Conservation (phyloP, 2,329 filamentous ascomycete genomes). For the Nothophaeocryptopus gaeumannii region DNA sequence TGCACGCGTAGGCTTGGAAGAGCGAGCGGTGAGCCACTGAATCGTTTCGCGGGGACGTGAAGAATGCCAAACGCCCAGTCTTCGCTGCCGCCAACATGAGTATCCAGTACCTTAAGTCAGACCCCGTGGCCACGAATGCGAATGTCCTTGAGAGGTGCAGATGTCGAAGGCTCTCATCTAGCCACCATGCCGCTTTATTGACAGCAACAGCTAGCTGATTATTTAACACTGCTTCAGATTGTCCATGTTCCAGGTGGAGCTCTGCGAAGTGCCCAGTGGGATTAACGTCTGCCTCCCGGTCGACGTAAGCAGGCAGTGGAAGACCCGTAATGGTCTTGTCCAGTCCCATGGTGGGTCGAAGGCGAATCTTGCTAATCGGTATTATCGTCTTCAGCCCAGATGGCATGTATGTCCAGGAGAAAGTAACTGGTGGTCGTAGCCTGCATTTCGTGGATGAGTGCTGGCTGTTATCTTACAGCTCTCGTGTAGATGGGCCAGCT, state of each 20-base stretch:
- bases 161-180: conserved; percentile 15
- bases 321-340: conserved; percentile 3
- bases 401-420: neutral
- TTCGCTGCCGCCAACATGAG: conserved; percentile 17
- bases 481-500: no score
- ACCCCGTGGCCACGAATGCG: conserved; percentile 10
- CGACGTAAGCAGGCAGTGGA: conserved; percentile 11
- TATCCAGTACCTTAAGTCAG: conserved; percentile 15
- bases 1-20: conserved; percentile 17
- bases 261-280: conserved; percentile 9
- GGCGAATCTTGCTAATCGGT: neutral
- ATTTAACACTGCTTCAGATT: neutral
- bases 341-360: neutral
- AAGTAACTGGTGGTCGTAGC: neutral
- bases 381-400: conserved; percentile 8
- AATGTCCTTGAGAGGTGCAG: conserved; percentile 5
- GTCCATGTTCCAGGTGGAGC: neutral
- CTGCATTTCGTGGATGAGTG: no score
- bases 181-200: conserved; percentile 18
- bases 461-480: no score
- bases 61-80: conserved; percentile 17
- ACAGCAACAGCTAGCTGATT: conserved; percentile 12
- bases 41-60: conserved; percentile 18
- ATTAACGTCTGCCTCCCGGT: conserved; percentile 3
- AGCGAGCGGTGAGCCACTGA: conserved; percentile 11